Evolutionary conservation across 2,329 filamentous ascomycete species (phyloP), one percentile per base, ranked within the genome.

Genomic region (Fusarium sp.): DNA sequence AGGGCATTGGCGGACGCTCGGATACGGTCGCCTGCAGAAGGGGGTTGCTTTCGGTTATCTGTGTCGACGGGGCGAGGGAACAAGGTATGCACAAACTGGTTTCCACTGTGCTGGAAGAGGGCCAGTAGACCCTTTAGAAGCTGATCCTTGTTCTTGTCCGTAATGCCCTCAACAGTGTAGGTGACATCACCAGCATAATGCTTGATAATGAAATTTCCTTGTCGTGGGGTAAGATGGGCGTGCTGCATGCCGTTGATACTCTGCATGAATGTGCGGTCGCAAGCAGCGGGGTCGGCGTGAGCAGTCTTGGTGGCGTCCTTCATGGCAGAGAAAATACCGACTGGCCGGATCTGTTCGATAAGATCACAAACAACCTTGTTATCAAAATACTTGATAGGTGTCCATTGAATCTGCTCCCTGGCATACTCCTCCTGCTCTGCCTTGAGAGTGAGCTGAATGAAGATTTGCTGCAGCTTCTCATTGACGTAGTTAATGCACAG

Each of bases 401-500:
- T 98, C 96, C 96, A 99, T 78, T 97, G 91, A 78, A 99, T 99
- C 84, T 98, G 91, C 81, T 99, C 96, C 51, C 93, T 87, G 18
- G 92, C 94, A 77, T 99, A 99, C 80, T 99, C 96, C 75, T 99
- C 96, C 83, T 99, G 96, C 80, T 99, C 96, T 0, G 96, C 92
- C 84, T 97, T 97, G 68, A 99, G 82, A 0, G 96, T 99, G 75
- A 99, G 85, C 81, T 99, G 96, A 74, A 99, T 99, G 79, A 99
- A 99, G 76, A 99, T 98, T 78, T 99, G 96, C 82, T 99, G 96
- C 62, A 99, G 85, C 82, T 99, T 99, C 83, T 99, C 96, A 81
- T 99, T 99, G 78, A 98, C 97, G 78, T 98, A 99, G 84, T 99
- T 99, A 87, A 99, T 99, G 83, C 96, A 99, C 10, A 99, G 89